Evolutionary conservation across 495 filamentous ascomycete species (phyloP), one percentile per base, ranked within the genome.

Genomic region (Astrothelium macrocarpum): DNA sequence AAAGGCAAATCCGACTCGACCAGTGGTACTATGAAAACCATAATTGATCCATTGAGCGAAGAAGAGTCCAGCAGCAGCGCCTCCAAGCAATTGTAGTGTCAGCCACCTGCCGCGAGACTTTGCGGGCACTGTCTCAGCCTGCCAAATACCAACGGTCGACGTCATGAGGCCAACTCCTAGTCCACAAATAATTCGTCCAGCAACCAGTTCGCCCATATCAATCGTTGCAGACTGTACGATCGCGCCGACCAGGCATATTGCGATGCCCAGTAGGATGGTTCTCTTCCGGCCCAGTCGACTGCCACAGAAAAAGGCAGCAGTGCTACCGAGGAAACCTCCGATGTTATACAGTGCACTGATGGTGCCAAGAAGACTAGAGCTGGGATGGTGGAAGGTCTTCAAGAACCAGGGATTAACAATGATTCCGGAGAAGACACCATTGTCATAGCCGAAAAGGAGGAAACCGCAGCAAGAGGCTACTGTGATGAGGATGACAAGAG

Each of bases 341-440:
- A 88, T 73, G 58, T 85, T 83, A 74, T 87, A 88, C 23, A 87
- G 77, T 4, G 85, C 83, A 10, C 84, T 86, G n/a, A 84, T 78
- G 0, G 84, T 87, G 2, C 79, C 82, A 7, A 83, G 74, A 3
- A 78, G 65, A 23, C 74, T 77, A 1, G 77, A 64, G 12, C 23
- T 45, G 1, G 67, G 67, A 36, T 65, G n/a, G 36, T 63, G 60
- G 34, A 69, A 67, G 25, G 64, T 66, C 7, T 66, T 59, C 26
- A 68, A 49, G 60, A 68, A 68, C 60, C 61, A 60, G 20, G 59
- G 59, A 23, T 68, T 68, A 2, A 45, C 59, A 32, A 68, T 64
- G 53, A 68, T 59, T 28, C 64, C 64, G n/a, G 68, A 64, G 59
- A 72, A 72, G 28, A 72, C 70, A 31, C 67, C 68, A 67, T 70